Evolutionary conservation across 2,329 filamentous ascomycete genomes (phyloP).

Genomic region (Ambrosiella xylebori): DNA sequence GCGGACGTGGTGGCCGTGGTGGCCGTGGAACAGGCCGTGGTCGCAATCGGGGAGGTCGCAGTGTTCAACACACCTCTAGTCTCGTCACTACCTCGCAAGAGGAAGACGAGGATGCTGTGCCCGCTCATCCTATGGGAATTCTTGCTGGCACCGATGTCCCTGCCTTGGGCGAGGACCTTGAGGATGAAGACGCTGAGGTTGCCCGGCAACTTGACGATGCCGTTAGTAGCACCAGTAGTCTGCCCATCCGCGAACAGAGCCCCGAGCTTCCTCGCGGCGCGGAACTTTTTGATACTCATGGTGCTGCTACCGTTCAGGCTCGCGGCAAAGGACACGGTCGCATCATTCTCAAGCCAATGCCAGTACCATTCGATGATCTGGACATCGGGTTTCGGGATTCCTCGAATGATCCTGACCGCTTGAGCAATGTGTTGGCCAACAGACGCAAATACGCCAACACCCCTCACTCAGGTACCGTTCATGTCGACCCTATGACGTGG

Average conservation of each 20-base stretch:
- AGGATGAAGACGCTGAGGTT: slow-evolving; percentile 10
- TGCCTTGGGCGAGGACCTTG: slow-evolving; percentile 10
- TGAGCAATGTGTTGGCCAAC: slow-evolving; percentile 17
- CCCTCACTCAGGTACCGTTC: slow-evolving; percentile 35
- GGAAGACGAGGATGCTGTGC: slow-evolving; percentile 10
- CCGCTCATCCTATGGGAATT: slow-evolving; percentile 19
- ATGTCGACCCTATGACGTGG: slow-evolving; percentile 36
- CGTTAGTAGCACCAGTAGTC: slow-evolving; percentile 13
- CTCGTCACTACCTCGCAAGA: slow-evolving; percentile 8
- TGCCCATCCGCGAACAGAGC: slow-evolving; percentile 22
- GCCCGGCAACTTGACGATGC: neutral
- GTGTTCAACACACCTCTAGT: slow-evolving; percentile 17
- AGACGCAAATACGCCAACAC: slow-evolving; percentile 36
- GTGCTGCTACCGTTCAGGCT: slow-evolving; percentile 30
- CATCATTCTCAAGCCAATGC: slow-evolving; percentile 31
- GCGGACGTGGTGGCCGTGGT: slow-evolving; percentile 11
- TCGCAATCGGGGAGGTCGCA: slow-evolving; percentile 21
- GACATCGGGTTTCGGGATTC: slow-evolving; percentile 45
- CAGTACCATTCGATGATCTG: slow-evolving; percentile 31
- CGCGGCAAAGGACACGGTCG: slow-evolving; percentile 31
- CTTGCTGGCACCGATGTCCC: slow-evolving; percentile 16
- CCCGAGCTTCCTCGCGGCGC: slow-evolving; percentile 24
- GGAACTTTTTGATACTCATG: slow-evolving; percentile 33
- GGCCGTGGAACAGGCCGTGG: slow-evolving; percentile 18
- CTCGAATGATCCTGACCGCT: slow-evolving; percentile 34